Percentiles rank a stretch among this genome's conserved stretches.
Evolutionary conservation across 1,284 basidiomycete genomes (phyloP).

Genomic region (Sanghuangporus sanghuang): DNA sequence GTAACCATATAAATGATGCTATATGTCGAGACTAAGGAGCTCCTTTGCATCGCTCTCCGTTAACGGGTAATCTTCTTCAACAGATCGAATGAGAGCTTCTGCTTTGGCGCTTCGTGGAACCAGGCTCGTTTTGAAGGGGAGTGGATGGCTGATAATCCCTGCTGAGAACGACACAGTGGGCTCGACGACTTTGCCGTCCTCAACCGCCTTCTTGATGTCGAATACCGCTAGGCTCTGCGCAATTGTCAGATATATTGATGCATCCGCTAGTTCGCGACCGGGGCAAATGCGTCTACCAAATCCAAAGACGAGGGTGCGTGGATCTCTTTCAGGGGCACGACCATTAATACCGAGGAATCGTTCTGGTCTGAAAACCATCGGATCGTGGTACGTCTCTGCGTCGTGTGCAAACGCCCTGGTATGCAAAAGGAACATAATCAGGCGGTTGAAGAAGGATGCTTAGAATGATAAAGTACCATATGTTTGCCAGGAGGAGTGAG

Average conservation of each 20-base stretch:
- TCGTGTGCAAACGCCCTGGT: slow-evolving; percentile 12
- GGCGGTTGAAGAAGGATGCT: neutral
- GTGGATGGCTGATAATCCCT: slow-evolving; percentile 9
- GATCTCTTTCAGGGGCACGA: slow-evolving; percentile 12
- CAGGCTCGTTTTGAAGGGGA: neutral
- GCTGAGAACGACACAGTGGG: neutral
- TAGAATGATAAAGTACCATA: slow-evolving; percentile 1
- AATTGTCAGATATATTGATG: slow-evolving; percentile 17
- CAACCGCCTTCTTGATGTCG: slow-evolving; percentile 12
- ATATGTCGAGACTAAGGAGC: neutral
- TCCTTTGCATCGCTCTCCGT: slow-evolving; percentile 1
- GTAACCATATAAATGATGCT: no score
- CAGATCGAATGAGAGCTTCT: slow-evolving; percentile 1
- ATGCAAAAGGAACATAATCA: neutral
- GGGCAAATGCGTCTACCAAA: slow-evolving; percentile 17
- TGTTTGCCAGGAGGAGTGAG: slow-evolving; percentile 13
- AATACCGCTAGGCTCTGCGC: slow-evolving; percentile 16
- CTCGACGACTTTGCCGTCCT: slow-evolving; percentile 1
- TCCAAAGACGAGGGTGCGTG: slow-evolving; percentile 6
- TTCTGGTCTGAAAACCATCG: slow-evolving; percentile 26
- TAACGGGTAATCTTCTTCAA: slow-evolving; percentile 9
- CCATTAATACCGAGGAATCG: slow-evolving; percentile 21
- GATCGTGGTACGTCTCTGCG: slow-evolving; percentile 21
- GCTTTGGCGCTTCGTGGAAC: slow-evolving; percentile 4
- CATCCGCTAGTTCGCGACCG: slow-evolving; percentile 16